phyloP scores from a whole-genome alignment of 257 asterid species.

The Primulina huaijiensis region DNA sequence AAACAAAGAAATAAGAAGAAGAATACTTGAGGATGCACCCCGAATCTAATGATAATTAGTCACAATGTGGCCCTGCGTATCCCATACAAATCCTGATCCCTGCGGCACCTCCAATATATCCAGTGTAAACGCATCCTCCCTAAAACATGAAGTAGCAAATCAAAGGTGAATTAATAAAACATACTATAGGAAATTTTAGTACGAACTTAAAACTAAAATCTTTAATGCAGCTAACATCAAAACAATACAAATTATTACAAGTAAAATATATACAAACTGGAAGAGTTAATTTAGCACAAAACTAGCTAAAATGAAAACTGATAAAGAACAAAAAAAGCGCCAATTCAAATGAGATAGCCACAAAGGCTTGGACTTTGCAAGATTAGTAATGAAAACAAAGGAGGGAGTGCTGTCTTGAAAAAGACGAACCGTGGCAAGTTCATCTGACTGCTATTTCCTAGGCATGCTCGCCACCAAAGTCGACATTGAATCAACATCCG shows the following conservation, averaged over 20 bases:
- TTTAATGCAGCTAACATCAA: too few species aligned
- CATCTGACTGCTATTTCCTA: conserved; percentile 86
- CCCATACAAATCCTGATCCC: conserved; percentile 98
- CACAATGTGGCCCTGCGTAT: conserved; percentile 68
- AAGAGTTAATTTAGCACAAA: too few species aligned
- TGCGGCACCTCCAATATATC: conserved; percentile 96
- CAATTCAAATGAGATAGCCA: neutral
- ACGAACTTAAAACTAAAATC: neutral
- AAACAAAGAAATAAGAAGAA: neutral
- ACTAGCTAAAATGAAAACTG: neutral
- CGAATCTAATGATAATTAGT: conserved; percentile 97
- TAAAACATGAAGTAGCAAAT: conserved; percentile 21
- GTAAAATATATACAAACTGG: too few species aligned
- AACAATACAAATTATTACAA: too few species aligned
- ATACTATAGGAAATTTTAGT: neutral
- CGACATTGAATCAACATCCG: conserved; percentile 67
- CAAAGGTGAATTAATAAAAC: neutral
- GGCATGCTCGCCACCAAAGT: conserved; percentile 73
- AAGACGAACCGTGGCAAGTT: conserved; percentile 89
- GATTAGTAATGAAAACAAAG: conserved; percentile 89
- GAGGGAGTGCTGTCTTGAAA: conserved; percentile 94
- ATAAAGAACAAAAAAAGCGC: too few species aligned
- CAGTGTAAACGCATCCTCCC: conserved; percentile 93
- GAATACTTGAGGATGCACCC: conserved; percentile 90
- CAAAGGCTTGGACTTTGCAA: conserved; percentile 27